These are phyloP conservation scores for Ceratocystis lukuohia DNA, from an alignment of 2,329 filamentous ascomycete species.

Conservation along the genomic window DNA sequence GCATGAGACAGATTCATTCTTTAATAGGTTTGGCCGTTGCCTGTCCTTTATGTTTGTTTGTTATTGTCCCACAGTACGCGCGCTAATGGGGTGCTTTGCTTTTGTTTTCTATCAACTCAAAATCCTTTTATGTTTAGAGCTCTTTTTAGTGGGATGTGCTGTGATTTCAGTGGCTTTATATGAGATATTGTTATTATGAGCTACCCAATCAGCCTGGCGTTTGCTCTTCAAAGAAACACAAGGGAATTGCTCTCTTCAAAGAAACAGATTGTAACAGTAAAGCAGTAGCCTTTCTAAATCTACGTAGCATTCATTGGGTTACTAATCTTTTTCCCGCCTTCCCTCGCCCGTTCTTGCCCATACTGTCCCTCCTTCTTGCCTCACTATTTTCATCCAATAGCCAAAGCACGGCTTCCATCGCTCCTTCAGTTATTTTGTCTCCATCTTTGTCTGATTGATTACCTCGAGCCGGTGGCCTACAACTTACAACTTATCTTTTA, in stretches of 20 bases:
- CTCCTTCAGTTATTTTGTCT: neutral
- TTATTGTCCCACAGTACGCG: neutral
- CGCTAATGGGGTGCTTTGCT: neutral
- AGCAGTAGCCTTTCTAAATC: neutral
- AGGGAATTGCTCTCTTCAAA: neutral
- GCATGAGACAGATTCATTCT: conserved; percentile 5
- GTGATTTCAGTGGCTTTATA: neutral
- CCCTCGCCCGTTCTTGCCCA: neutral
- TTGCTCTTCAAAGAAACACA: neutral
- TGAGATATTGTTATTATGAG: neutral
- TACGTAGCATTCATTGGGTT: neutral
- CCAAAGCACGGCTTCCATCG: neutral
- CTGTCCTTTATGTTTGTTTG: neutral
- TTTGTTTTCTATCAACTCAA: neutral
- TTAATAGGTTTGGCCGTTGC: neutral
- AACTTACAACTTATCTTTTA: neutral
- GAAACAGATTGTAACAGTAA: neutral
- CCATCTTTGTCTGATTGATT: neutral
- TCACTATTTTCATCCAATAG: neutral
- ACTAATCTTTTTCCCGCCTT: neutral
- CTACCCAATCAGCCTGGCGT: neutral
- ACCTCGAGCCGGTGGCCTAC: neutral
- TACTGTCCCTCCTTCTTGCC: neutral
- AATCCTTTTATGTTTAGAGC: neutral
- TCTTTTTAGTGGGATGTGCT: neutral